A percentile compares a stretch with the other conserved stretches of the same genome.
Evolutionary conservation across 305 asterid genomes (phyloP).

Genomic region (Euphrasia arctica): DNA sequence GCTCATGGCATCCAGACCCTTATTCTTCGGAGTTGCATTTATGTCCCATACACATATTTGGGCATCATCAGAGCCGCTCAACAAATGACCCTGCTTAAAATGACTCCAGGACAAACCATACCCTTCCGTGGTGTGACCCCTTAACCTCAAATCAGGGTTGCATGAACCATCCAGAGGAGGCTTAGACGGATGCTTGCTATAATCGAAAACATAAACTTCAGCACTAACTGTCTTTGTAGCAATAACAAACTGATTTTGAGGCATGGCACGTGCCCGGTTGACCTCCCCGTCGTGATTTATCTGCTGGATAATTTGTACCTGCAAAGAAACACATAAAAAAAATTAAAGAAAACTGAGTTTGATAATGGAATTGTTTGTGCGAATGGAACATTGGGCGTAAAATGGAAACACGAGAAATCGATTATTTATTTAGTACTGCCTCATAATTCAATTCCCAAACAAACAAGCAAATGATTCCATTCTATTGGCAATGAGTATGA

Average conservation of each 20-base stretch:
- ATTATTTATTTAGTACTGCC: neutral
- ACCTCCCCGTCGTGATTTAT: conserved; percentile 97
- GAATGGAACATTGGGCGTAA: neutral
- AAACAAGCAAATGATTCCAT: no score
- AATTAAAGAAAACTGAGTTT: neutral
- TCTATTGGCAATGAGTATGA: no score
- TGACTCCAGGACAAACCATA: conserved; percentile 84
- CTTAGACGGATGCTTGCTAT: conserved; percentile 82
- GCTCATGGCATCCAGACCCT: conserved; percentile 66
- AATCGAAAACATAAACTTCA: conserved; percentile 75
- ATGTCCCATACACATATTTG: conserved; percentile 88
- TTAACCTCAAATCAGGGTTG: conserved; percentile 75
- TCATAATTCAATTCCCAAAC: conserved; percentile 7
- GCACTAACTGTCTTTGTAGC: conserved; percentile 82
- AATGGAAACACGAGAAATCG: neutral
- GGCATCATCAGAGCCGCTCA: conserved; percentile 87
- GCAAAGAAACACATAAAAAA: conserved; percentile 29
- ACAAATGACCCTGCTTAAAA: conserved; percentile 67
- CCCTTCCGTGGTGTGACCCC: conserved; percentile 80
- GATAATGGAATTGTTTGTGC: neutral
- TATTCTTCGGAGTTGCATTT: conserved; percentile 65
- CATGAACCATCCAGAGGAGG: conserved; percentile 76
- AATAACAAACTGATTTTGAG: conserved; percentile 69
- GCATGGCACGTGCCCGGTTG: conserved; percentile 93
- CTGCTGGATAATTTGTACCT: conserved; percentile 96